Conservation (phyloP, 192 early-diverging fungal species). For the Gigaspora rosea region DNA sequence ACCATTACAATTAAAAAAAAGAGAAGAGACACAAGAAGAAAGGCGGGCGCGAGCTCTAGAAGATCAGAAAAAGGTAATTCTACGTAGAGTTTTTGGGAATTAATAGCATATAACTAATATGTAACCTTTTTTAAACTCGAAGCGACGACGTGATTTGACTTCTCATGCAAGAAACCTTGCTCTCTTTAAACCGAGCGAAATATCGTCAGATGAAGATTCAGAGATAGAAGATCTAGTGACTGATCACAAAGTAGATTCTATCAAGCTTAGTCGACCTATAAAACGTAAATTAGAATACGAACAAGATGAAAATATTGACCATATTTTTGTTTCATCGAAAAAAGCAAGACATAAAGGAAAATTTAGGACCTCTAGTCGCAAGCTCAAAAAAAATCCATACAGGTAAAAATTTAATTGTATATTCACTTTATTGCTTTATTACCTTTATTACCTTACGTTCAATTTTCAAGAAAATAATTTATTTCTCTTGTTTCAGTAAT, state of each 20-base stretch:
- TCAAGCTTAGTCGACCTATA: constrained; percentile 31
- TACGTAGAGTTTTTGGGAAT: neutral
- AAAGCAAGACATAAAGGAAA: constrained; percentile 16
- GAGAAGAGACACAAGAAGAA: constrained; percentile 44
- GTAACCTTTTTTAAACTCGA: constrained; percentile 30
- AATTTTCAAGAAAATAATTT: no score
- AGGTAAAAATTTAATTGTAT: constrained; percentile 17
- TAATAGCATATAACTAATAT: neutral
- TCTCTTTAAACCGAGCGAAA: constrained; percentile 38
- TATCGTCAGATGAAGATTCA: constrained; percentile 35
- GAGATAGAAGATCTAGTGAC: constrained; percentile 29
- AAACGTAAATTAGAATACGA: constrained; percentile 30
- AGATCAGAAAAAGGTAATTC: constrained; percentile 45
- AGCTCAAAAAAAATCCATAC: constrained; percentile 41
- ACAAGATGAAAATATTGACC: constrained; percentile 25
- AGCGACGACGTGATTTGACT: constrained; percentile 47
- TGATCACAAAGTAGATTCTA: constrained; percentile 19
- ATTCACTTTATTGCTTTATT: no score
- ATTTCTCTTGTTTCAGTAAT: constrained; percentile 22
- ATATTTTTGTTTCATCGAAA: constrained; percentile 14
- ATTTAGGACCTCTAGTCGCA: constrained; percentile 36
- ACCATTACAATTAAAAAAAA: constrained; percentile 12
- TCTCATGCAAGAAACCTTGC: constrained; percentile 50
- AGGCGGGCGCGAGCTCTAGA: constrained; percentile 41
- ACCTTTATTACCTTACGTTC: no score